phyloP scores from a whole-genome alignment of 2,329 filamentous ascomycete species.

The Fusarium falciforme region DNA sequence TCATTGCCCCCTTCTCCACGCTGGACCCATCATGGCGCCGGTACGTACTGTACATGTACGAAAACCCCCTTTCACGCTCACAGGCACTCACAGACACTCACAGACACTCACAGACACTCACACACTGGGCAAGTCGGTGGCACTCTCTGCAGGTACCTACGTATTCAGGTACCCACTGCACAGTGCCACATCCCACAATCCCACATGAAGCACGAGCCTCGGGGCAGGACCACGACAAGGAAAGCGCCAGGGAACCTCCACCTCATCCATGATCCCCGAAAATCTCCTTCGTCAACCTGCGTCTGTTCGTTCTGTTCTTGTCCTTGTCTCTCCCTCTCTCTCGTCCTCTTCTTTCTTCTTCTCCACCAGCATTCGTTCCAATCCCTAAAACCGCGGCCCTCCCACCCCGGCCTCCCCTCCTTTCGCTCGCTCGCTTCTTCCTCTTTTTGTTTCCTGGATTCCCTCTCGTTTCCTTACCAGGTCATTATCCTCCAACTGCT shows the following conservation, averaged over 20 bases:
- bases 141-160: not conserved
- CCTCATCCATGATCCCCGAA: conserved; percentile 35
- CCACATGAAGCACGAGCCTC: conserved; percentile 14
- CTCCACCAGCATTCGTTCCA: conserved; percentile 38
- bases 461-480: conserved; percentile 32
- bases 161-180: conserved; percentile 11
- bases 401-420: conserved; percentile 28
- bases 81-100: conserved; percentile 1
- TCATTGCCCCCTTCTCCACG: conserved; percentile 37
- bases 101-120: not conserved
- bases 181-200: conserved; percentile 17
- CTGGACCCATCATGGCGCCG: conserved; percentile 29
- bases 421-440: conserved; percentile 20
- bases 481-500: conserved; percentile 13
- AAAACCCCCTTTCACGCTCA: conserved; percentile 20
- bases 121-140: conserved; percentile 9
- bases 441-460: conserved; percentile 27
- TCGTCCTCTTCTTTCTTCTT: conserved; percentile 25
- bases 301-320: conserved; percentile 27
- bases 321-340: conserved; percentile 19
- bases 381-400: conserved; percentile 40
- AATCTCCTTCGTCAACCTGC: conserved; percentile 38
- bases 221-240: conserved; percentile 14
- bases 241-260: conserved; percentile 34
- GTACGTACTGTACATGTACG: not conserved